These are phyloP conservation scores for Xylariales sp. DNA, from an alignment of 2,329 filamentous ascomycete species.

Conservation along the genomic window DNA sequence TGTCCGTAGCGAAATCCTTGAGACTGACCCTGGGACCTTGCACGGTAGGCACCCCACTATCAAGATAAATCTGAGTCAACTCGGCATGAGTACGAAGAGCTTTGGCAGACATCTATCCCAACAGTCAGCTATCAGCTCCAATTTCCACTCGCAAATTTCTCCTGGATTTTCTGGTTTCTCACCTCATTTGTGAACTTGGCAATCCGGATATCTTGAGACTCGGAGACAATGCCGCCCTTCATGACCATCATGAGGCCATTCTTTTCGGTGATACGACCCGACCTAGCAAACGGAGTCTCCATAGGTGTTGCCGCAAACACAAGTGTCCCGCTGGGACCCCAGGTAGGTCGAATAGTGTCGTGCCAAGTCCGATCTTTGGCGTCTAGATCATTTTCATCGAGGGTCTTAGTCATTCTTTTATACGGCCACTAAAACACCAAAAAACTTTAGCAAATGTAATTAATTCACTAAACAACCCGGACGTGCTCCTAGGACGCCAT, in stretches of 20 bases:
- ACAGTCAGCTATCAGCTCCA: no score
- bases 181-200: slow-evolving; percentile 58
- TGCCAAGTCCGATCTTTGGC: slow-evolving; percentile 64
- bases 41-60: slow-evolving; percentile 58
- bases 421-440: slow-evolving; percentile 71
- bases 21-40: slow-evolving; percentile 44
- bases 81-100: slow-evolving; percentile 52
- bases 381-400: slow-evolving; percentile 57
- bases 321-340: slow-evolving; percentile 70
- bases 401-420: slow-evolving; percentile 67
- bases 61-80: slow-evolving; percentile 47
- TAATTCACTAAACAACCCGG: slow-evolving; percentile 28
- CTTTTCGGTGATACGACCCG: slow-evolving; percentile 28
- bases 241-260: slow-evolving; percentile 49
- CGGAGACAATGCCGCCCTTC: slow-evolving; percentile 56
- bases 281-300: slow-evolving; percentile 24
- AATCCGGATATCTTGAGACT: slow-evolving; percentile 60
- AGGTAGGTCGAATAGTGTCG: slow-evolving; percentile 70
- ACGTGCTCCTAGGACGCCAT: slow-evolving; percentile 14
- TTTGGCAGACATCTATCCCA: slow-evolving; percentile 54
- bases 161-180: slow-evolving; percentile 13
- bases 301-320: slow-evolving; percentile 52
- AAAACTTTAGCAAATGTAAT: slow-evolving; percentile 41
- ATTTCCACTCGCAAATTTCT: slow-evolving; percentile 14
- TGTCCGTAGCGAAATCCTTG: slow-evolving; percentile 37